A percentile compares a stretch with the other conserved stretches of the same genome.
phyloP scores from a whole-genome alignment of 148 eudicot species.

The Camellia sinensis region DNA sequence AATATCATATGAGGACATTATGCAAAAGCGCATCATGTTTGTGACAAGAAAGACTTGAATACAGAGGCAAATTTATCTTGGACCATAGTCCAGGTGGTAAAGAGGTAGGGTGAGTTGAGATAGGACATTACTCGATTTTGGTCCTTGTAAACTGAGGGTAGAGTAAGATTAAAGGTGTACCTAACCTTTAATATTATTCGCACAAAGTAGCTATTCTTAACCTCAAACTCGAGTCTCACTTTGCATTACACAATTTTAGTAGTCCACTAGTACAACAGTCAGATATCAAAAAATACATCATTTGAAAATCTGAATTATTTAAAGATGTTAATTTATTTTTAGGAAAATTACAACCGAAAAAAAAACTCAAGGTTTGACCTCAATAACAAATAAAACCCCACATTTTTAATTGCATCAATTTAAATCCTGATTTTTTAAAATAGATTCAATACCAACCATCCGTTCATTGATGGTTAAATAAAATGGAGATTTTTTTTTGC shows the following conservation, averaged over 20 bases:
- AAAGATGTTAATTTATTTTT: too few species aligned
- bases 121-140: not conserved
- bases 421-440: too few species aligned
- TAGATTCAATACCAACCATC: too few species aligned
- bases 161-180: not conserved
- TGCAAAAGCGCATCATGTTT: not conserved
- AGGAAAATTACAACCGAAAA: too few species aligned
- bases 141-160: not conserved
- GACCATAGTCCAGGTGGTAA: not conserved
- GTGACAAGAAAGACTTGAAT: not conserved
- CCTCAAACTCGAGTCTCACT: not conserved
- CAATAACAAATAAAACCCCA: too few species aligned
- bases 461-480: too few species aligned
- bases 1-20: not conserved
- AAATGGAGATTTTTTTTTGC: too few species aligned
- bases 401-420: too few species aligned
- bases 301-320: not conserved
- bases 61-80: constrained; percentile 2
- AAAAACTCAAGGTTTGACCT: too few species aligned
- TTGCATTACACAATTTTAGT: not conserved
- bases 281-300: constrained; percentile 2
- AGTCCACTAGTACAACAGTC: not conserved
- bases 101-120: not conserved
- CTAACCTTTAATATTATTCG: not conserved
- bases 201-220: not conserved